Conservation (phyloP, 2,329 filamentous ascomycete genomes). For the Diaporthe citrichinensis region DNA sequence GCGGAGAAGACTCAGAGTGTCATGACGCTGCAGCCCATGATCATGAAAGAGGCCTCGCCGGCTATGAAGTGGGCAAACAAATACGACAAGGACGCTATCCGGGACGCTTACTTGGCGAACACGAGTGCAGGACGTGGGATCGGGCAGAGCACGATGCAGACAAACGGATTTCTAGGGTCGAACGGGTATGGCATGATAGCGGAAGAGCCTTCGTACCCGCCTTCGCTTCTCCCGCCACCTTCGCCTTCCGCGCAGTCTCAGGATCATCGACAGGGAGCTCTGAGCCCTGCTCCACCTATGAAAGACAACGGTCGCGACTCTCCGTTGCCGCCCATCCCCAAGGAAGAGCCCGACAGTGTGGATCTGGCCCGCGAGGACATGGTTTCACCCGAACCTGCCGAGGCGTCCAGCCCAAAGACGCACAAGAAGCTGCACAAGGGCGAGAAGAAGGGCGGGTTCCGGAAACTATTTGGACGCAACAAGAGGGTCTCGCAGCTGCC, state of each 20-base stretch:
- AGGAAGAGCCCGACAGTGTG: constrained; percentile 52
- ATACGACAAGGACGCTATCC: constrained; percentile 91
- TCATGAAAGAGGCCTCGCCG: constrained; percentile 88
- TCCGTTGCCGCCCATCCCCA: constrained; percentile 57
- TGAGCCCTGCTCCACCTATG: constrained; percentile 31
- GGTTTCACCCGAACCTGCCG: constrained; percentile 56
- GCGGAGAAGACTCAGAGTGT: constrained; percentile 88
- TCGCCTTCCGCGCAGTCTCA: constrained; percentile 49
- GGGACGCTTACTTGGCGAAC: constrained; percentile 87
- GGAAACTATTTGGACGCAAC: constrained; percentile 77
- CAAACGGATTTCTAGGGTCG: constrained; percentile 51
- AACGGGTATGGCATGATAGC: constrained; percentile 44
- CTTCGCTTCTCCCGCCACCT: constrained; percentile 47
- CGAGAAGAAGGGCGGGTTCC: constrained; percentile 63
- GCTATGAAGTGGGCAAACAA: constrained; percentile 98
- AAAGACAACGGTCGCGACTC: constrained; percentile 51
- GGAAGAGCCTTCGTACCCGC: constrained; percentile 57
- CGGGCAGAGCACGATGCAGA: constrained; percentile 48
- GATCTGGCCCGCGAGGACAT: constrained; percentile 55
- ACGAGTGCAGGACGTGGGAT: constrained; percentile 78
- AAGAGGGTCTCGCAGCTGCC: constrained; percentile 71
- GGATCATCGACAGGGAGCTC: constrained; percentile 19
- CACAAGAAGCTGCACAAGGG: constrained; percentile 53
- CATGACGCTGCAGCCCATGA: constrained; percentile 86
- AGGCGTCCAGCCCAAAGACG: constrained; percentile 59